Evolutionary conservation across 2,329 filamentous ascomycete genomes (phyloP).

Genomic region (Epichloe elymi): DNA sequence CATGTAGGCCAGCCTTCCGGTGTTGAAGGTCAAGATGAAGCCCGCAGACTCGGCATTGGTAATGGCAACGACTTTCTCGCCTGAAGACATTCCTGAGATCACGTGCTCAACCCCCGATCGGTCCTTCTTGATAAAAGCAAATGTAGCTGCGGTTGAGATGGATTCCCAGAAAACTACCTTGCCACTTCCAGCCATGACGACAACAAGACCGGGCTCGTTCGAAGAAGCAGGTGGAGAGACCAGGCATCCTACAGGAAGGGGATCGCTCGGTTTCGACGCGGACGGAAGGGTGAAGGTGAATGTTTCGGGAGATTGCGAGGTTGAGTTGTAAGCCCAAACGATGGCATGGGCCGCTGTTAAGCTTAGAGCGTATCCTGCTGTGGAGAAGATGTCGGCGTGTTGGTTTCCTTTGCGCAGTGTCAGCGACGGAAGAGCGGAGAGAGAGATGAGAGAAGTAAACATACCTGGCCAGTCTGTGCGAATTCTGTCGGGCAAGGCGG

Average conservation of each 20-base stretch:
- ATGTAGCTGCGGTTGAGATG: slow-evolving; percentile 73
- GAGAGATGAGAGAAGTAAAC: slow-evolving; percentile 13
- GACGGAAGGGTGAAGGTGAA: slow-evolving; percentile 71
- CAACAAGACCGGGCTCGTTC: slow-evolving; percentile 73
- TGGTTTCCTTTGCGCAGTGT: slow-evolving; percentile 36
- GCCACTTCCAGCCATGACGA: slow-evolving; percentile 72
- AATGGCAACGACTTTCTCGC: slow-evolving; percentile 65
- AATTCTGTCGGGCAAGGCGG: slow-evolving; percentile 67
- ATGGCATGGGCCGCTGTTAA: slow-evolving; percentile 73
- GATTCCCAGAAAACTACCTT: slow-evolving; percentile 93
- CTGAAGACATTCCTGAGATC: slow-evolving; percentile 61
- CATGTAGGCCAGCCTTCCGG: slow-evolving; percentile 75
- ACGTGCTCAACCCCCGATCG: slow-evolving; percentile 65
- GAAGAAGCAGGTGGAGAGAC: slow-evolving; percentile 65
- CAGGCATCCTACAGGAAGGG: slow-evolving; percentile 70
- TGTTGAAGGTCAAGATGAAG: slow-evolving; percentile 74
- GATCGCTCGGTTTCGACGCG: slow-evolving; percentile 52
- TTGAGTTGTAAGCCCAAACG: slow-evolving; percentile 78
- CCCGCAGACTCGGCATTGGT: slow-evolving; percentile 76
- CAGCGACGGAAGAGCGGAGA: background rate
- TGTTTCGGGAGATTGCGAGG: slow-evolving; percentile 56
- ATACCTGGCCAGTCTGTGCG: slow-evolving; percentile 52
- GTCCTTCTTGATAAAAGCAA: slow-evolving; percentile 72
- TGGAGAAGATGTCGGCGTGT: slow-evolving; percentile 52
- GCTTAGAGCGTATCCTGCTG: slow-evolving; percentile 61